These are phyloP conservation scores for Mariannaea sp. DNA, from an alignment of 2,329 filamentous ascomycete species.

Conservation along the genomic window DNA sequence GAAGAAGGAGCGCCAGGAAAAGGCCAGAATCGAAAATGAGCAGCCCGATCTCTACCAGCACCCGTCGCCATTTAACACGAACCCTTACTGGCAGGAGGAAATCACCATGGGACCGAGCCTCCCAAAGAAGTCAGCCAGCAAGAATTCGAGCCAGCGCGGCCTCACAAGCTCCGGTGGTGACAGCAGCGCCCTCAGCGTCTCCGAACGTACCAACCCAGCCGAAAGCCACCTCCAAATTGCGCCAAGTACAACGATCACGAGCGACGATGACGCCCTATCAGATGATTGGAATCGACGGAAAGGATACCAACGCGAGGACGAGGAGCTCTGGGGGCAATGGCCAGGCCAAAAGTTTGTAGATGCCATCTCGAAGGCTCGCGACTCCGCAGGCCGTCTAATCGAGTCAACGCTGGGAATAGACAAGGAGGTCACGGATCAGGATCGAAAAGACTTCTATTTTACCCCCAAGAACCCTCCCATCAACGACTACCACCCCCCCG, in stretches of 20 bases:
- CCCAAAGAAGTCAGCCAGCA: constrained; percentile 64
- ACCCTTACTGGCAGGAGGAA: constrained; percentile 87
- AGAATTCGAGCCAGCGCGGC: constrained; percentile 63
- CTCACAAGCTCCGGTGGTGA: constrained; percentile 63
- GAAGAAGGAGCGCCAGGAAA: constrained; percentile 68
- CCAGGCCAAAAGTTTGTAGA: constrained; percentile 61
- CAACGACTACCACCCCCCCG: constrained; percentile 84
- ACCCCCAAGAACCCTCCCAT: constrained; percentile 70
- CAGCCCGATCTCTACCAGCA: constrained; percentile 78
- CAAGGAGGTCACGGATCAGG: constrained; percentile 55
- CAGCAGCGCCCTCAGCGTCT: constrained; percentile 52
- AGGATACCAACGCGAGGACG: constrained; percentile 85
- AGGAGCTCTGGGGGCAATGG: constrained; percentile 79
- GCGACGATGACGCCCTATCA: constrained; percentile 46
- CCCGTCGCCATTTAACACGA: constrained; percentile 81
- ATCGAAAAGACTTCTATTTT: constrained; percentile 65
- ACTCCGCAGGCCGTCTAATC: constrained; percentile 58
- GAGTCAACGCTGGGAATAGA: constrained; percentile 59
- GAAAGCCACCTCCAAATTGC: constrained; percentile 44
- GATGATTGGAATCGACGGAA: constrained; percentile 72
- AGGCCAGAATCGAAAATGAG: constrained; percentile 67
- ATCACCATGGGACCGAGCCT: constrained; percentile 80
- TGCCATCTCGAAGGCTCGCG: constrained; percentile 62
- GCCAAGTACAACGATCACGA: constrained; percentile 37
- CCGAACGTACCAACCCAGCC: constrained; percentile 45